Percentiles rank a stretch among this genome's conserved stretches.
Conservation (phyloP, 345 rosid genomes). For the Populus euphratica region DNA sequence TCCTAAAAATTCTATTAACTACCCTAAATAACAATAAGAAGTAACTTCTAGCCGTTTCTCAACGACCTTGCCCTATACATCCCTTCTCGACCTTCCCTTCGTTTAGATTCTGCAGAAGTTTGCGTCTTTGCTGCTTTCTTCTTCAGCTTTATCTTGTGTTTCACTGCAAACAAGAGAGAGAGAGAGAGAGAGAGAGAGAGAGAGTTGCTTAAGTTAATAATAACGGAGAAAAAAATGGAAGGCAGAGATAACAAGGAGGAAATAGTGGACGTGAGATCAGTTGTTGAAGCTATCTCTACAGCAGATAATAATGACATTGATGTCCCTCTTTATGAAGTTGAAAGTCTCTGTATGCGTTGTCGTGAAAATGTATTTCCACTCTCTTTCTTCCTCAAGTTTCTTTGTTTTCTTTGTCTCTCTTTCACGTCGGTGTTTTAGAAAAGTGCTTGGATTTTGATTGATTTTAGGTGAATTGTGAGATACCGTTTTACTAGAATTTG, state of each 20-base stretch:
- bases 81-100: not conserved
- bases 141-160: not conserved
- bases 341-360: constrained; percentile 96
- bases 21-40: not conserved
- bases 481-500: no score
- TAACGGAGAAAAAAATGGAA: not conserved
- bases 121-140: not conserved
- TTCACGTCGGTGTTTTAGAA: not conserved
- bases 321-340: constrained; percentile 76
- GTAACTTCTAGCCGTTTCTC: constrained; percentile 7
- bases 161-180: not conserved
- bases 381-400: not conserved
- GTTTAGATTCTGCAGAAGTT: not conserved
- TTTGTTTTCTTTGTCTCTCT: not conserved
- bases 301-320: constrained; percentile 32
- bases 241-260: constrained; percentile 4
- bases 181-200: not conserved
- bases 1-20: no score
- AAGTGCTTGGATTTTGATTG: not conserved
- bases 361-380: constrained; percentile 52
- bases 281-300: constrained; percentile 72
- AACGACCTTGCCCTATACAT: not conserved
- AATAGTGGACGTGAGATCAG: constrained; percentile 46
- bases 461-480: not conserved
- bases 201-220: no score